Base-by-base conservation (phyloP, 768 basidiomycete species). In the Exsudoporus frostii region DNA sequence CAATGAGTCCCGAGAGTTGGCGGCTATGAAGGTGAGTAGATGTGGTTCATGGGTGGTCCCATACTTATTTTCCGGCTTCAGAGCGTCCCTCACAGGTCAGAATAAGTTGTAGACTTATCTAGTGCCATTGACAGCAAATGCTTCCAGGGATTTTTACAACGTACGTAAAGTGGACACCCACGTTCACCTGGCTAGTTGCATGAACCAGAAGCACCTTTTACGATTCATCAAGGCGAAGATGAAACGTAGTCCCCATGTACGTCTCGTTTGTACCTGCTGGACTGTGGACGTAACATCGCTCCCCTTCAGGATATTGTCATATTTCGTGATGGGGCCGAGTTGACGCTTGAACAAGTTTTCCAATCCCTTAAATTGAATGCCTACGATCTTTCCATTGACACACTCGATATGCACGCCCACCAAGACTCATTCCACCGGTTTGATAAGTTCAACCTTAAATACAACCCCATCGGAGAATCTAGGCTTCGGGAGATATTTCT, bases 221-320 rank as follows among this genome's bases (percentile, higher is more conserved):
- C 92, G 97, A 9, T 98, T 99, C 74, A 98, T 99, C 76, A 99
- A 99, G 71, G 85, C 87, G n/a, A 96, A 96, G 68, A 95, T 97
- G 92, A 94, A 93, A 73, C 84, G 83, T 22, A 84, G 78, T 60
- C 87, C 93, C 2, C 65, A 94, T 44, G 92, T 91, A 51, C 39
- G 80, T 64, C 29, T 42, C 40, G 17, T 49, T 33, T 32, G 15
- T 33, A 39, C 34, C 47, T 22, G 19, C 45, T 45, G 24, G 25
- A 34, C 4, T 34, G 19, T 22, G 22, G 7, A 3, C 9, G 7
- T 56, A 9, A 56, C n/a, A 5, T 33, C 10, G 1, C 24, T n/a
- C 15, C 34, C 19, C 32, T 52, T 53, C 58, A 97, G 93, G 96
- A 99, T 65, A 80, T 94, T 30, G 97, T 99, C 30, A 98, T 96